Evolutionary conservation across 1,139 yeast genomes (phyloP).

Genomic region (Blastobotrys persicus): DNA sequence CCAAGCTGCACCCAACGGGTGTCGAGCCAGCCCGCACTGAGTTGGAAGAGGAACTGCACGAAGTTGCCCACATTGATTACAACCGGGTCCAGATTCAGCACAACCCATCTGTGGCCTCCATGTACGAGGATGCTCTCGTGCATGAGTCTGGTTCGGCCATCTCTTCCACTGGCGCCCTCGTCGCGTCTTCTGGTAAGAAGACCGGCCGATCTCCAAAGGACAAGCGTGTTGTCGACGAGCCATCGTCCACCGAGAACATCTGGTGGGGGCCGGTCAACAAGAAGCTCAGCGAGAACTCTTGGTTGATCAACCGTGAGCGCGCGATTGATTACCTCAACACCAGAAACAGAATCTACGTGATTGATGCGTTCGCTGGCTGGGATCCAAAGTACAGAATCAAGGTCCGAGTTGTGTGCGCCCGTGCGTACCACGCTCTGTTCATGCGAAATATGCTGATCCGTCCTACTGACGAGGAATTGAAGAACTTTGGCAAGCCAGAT

Average conservation of each 20-base stretch:
- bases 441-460: conserved; percentile 98
- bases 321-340: conserved; percentile 97
- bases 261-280: conserved; percentile 99
- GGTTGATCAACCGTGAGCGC: conserved; percentile 95
- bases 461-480: conserved; percentile 88
- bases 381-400: conserved; percentile 97
- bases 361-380: conserved; percentile 99
- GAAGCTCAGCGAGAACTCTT: conserved; percentile 89
- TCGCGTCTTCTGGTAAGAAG: conserved; percentile 93
- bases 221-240: conserved; percentile 96
- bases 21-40: conserved; percentile 40
- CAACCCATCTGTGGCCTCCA: conserved; percentile 89
- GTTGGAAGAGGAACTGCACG: conserved; percentile 41
- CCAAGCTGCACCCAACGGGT: conserved; percentile 44
- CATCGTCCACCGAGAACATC: conserved; percentile 72
- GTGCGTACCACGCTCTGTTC: conserved; percentile 97
- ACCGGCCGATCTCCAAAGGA: conserved; percentile 99
- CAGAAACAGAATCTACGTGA: conserved; percentile 88
- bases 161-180: conserved; percentile 89
- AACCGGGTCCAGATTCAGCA: conserved; percentile 54
- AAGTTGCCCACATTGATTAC: conserved; percentile 44
- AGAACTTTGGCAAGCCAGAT: conserved; percentile 93
- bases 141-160: conserved; percentile 87
- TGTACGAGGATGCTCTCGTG: conserved; percentile 90
- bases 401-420: conserved; percentile 95